Evolutionary conservation across 108 stramenopile genomes (phyloP), one percentile per base, ranked within the genome.

Genomic region (Nitzschia palea): DNA sequence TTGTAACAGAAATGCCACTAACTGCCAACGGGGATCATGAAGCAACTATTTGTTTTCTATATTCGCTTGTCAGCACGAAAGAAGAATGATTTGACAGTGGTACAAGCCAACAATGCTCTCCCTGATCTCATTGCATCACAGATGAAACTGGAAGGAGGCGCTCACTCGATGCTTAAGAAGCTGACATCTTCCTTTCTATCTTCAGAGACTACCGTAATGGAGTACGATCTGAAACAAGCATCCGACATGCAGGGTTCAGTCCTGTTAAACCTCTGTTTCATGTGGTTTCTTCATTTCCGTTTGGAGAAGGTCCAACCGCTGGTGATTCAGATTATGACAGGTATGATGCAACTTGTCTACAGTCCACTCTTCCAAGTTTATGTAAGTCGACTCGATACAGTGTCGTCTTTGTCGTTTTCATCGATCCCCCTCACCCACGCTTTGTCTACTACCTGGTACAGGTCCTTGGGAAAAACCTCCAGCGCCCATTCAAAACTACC

Each of bases 321-420:
- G 4, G 53, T 90, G 43, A 74, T 91, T 47, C 84, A 88, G 58
- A 71, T 79, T 4, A 71, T 80, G 10, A 86, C 76, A n/a, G 86
- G 89, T 1, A 20, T 87, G 18, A 31, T 85, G 65, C 85, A 94
- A 66, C 73, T 94, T 52, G 61, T 80, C 6, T 89, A 89, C 67
- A 79, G 80, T 69, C 93, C 93, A n/a, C 63, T 94, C 53, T 94
- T 90, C 63, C 93, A 94, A 62, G 83, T 86, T 15, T 90, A 94
- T 68, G 59, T 60, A 60, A 60, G 59, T 60, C 27, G 8, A 37
- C 12, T 8, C 36, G n/a, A n/a, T n/a, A n/a, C n/a, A n/a, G n/a
- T n/a, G n/a, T n/a, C n/a, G n/a, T n/a, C n/a, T n/a, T n/a, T n/a
- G n/a, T n/a, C n/a, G n/a, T n/a, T n/a, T n/a, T n/a, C n/a, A n/a